These are phyloP conservation scores for Trichoderma simmonsii DNA, from an alignment of 2,329 filamentous ascomycete species.

Conservation along the genomic window DNA sequence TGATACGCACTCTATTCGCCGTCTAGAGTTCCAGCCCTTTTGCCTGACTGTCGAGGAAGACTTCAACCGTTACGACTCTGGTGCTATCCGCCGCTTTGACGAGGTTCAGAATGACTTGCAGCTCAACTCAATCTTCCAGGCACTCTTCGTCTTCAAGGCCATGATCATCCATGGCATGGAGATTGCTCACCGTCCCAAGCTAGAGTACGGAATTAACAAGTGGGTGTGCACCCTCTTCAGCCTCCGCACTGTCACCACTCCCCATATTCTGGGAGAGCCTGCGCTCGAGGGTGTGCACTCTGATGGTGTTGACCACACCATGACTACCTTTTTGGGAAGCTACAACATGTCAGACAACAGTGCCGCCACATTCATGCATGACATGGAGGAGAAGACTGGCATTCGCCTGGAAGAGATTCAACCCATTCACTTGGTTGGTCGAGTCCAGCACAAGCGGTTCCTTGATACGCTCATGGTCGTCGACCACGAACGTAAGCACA, in stretches of 20 bases:
- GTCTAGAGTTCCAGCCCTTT: constrained; percentile 32
- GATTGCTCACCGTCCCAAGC: constrained; percentile 23
- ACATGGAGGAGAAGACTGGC: constrained; percentile 27
- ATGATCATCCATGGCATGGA: constrained; percentile 28
- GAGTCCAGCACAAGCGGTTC: constrained; percentile 27
- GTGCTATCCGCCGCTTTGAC: constrained; percentile 28
- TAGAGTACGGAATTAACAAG: constrained; percentile 29
- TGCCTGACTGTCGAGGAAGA: constrained; percentile 29
- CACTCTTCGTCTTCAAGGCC: constrained; percentile 31
- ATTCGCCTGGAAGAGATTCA: constrained; percentile 24
- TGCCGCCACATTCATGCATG: constrained; percentile 32
- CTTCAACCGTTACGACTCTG: constrained; percentile 32
- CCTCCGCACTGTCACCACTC: constrained; percentile 30
- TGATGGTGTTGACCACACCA: constrained; percentile 34
- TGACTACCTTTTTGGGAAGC: constrained; percentile 30
- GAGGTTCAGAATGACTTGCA: constrained; percentile 30
- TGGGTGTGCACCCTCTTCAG: constrained; percentile 31
- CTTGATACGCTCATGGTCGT: constrained; percentile 30
- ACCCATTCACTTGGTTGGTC: constrained; percentile 23
- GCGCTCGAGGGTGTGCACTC: constrained; percentile 33
- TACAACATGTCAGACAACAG: constrained; percentile 30
- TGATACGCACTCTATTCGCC: constrained; percentile 25
- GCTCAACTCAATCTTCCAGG: constrained; percentile 31
- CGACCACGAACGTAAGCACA: constrained; percentile 31
- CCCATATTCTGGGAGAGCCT: constrained; percentile 30